A percentile compares a stretch with the other conserved stretches of the same genome.
phyloP scores from a whole-genome alignment of 2,329 filamentous ascomycete species.

The Chalara sp. region DNA sequence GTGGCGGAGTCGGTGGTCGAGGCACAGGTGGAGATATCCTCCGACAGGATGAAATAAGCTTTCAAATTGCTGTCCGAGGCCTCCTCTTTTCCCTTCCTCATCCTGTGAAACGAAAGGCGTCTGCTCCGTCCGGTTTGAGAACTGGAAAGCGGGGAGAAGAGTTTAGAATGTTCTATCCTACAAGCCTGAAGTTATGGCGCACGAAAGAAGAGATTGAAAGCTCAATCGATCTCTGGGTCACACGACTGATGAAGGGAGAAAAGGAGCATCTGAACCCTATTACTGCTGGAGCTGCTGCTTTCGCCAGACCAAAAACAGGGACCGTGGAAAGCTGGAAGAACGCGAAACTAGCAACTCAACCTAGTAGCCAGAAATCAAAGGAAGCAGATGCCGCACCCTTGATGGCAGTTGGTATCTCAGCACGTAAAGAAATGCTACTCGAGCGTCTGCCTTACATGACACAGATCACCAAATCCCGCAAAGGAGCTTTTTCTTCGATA shows the following conservation, averaged over 20 bases:
- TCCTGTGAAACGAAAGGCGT: conserved; percentile 68
- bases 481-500: conserved; percentile 14
- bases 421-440: conserved; percentile 68
- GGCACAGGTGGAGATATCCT: conserved; percentile 65
- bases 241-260: conserved; percentile 51
- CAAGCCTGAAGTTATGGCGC: conserved; percentile 76
- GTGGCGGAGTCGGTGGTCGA: conserved; percentile 37
- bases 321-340: conserved; percentile 29
- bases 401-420: conserved; percentile 53
- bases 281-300: conserved; percentile 41
- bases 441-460: conserved; percentile 84
- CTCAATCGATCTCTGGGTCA: conserved; percentile 63
- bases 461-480: conserved; percentile 44
- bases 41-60: conserved; percentile 89
- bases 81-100: conserved; percentile 77
- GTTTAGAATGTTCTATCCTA: conserved; percentile 89
- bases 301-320: conserved; percentile 36
- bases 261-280: conserved; percentile 29
- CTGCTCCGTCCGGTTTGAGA: conserved; percentile 24
- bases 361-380: conserved; percentile 13
- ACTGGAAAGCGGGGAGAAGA: conserved; percentile 47
- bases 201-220: conserved; percentile 75
- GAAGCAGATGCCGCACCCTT: conserved; percentile 31
- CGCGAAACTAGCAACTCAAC: neutral
- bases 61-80: conserved; percentile 83